Conservation (phyloP, 305 asterid genomes). For the Fraxinus dipetala region DNA sequence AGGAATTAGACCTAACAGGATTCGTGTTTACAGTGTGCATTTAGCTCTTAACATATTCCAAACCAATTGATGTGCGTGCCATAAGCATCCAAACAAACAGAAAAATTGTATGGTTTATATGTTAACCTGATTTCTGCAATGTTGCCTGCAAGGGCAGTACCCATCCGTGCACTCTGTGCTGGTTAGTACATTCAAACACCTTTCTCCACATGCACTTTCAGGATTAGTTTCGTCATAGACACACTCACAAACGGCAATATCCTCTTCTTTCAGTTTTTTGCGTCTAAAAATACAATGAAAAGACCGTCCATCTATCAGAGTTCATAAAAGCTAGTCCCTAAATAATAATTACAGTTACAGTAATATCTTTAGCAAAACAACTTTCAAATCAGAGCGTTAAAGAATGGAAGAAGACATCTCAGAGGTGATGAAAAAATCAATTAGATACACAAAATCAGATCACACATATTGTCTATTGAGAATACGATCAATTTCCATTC, state of each 20-base stretch:
- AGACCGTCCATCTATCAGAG: not conserved
- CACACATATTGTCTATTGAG: not conserved
- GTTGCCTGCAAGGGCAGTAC: constrained; percentile 65
- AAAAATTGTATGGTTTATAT: not conserved
- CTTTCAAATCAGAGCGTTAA: not conserved
- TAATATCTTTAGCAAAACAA: not conserved
- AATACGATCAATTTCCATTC: not conserved
- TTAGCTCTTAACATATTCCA: not conserved
- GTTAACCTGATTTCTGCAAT: constrained; percentile 80
- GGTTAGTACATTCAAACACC: constrained; percentile 82
- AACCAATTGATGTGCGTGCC: not conserved
- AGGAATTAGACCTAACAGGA: too few species aligned
- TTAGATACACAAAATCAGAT: not conserved
- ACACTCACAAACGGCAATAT: constrained; percentile 79
- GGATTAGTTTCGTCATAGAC: constrained; percentile 54
- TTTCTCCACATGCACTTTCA: constrained; percentile 87
- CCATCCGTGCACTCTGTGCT: constrained; percentile 92
- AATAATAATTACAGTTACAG: not conserved
- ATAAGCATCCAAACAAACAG: not conserved
- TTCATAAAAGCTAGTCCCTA: constrained; percentile 6
- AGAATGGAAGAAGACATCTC: not conserved
- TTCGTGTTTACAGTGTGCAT: not conserved
- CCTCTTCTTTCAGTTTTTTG: constrained; percentile 71
- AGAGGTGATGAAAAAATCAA: not conserved
- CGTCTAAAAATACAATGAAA: constrained; percentile 34